Conservation (phyloP, 768 basidiomycete species). For the Tricholoma saponaceum region DNA sequence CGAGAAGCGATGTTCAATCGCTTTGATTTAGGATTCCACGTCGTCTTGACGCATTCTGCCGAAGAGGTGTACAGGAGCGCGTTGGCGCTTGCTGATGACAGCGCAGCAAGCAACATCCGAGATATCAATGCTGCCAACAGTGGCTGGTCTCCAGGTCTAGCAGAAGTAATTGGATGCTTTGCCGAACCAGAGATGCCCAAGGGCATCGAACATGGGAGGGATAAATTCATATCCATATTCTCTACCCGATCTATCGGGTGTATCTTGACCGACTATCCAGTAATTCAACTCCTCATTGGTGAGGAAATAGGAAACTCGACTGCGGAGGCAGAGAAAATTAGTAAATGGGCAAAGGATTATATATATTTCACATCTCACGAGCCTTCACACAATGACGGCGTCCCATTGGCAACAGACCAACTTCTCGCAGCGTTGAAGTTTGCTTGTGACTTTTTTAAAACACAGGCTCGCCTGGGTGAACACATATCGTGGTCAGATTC, state of each 20-base stretch:
- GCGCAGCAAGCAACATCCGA: neutral
- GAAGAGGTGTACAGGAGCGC: slow-evolving; percentile 1
- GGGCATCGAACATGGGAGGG: neutral
- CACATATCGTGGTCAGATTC: neutral
- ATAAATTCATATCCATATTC: neutral
- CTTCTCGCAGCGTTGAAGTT: neutral
- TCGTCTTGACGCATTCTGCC: neutral
- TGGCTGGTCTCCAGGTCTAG: neutral
- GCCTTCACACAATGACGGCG: neutral
- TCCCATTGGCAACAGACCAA: neutral
- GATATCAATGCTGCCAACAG: neutral
- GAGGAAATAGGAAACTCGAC: neutral
- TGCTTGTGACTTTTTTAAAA: neutral
- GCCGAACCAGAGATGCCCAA: neutral
- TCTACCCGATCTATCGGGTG: neutral
- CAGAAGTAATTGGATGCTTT: neutral
- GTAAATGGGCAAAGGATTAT: neutral
- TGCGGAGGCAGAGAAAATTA: neutral
- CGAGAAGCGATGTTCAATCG: slow-evolving; percentile 1
- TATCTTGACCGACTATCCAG: neutral
- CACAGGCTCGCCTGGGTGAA: neutral
- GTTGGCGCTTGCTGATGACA: neutral
- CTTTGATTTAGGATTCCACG: neutral
- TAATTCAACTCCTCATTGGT: neutral
- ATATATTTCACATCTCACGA: neutral